Conservation (phyloP, 2,329 filamentous ascomycete genomes). For the Alternaria ventricosa region DNA sequence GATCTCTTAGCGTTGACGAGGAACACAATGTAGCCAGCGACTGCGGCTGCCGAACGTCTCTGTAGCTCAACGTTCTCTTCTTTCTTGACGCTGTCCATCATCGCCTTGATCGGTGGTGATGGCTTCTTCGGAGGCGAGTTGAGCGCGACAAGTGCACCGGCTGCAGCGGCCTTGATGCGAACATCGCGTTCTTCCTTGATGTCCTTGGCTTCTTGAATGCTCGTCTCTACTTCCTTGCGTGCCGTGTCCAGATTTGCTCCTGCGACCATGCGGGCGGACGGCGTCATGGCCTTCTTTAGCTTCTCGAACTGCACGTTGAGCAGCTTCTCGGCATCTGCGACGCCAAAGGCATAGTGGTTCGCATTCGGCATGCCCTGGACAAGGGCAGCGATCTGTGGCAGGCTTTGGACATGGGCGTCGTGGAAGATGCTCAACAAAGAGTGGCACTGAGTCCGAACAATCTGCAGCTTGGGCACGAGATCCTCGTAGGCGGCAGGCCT, state of each 20-base stretch:
- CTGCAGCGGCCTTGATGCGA: conserved; percentile 84
- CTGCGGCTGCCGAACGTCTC: conserved; percentile 81
- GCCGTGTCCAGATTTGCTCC: conserved; percentile 80
- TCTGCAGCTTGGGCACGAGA: conserved; percentile 85
- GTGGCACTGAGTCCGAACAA: conserved; percentile 88
- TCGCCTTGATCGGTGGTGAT: conserved; percentile 87
- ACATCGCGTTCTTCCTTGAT: conserved; percentile 84
- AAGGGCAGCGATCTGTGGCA: conserved; percentile 84
- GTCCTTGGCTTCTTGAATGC: conserved; percentile 79
- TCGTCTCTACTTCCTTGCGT: conserved; percentile 69
- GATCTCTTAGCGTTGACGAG: conserved; percentile 81
- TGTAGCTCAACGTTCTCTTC: conserved; percentile 93
- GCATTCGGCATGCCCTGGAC: conserved; percentile 93
- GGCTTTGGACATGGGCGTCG: conserved; percentile 64
- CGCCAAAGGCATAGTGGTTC: conserved; percentile 89
- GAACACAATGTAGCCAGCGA: conserved; percentile 83
- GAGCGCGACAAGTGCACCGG: conserved; percentile 88
- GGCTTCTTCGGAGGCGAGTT: conserved; percentile 90
- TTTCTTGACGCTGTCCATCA: conserved; percentile 98
- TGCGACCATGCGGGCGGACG: conserved; percentile 85
- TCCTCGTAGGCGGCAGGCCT: conserved; percentile 86
- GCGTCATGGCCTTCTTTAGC: conserved; percentile 85
- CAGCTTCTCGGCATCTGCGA: conserved; percentile 86
- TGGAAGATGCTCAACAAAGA: conserved; percentile 90
- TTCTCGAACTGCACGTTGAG: conserved; percentile 84